A percentile compares a stretch with the other conserved stretches of the same genome.
Conservation (phyloP, 1,284 basidiomycete genomes). For the Leucoagaricus sp. region DNA sequence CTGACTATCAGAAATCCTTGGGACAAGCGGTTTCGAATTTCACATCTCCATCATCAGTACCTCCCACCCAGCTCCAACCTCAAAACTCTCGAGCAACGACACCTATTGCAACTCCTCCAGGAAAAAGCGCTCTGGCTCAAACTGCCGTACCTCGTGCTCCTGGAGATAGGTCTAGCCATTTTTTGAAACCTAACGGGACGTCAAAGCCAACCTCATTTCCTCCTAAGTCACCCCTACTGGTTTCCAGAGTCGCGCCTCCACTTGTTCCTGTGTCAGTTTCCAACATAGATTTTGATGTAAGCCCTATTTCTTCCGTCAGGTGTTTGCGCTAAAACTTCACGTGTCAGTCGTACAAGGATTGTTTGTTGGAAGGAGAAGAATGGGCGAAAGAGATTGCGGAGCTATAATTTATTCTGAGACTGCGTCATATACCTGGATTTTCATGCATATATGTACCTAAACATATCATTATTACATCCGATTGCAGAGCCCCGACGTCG, state of each 20-base stretch:
- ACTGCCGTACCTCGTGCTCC: background rate
- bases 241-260: constrained; percentile 23
- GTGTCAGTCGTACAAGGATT: constrained; percentile 33
- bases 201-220: background rate
- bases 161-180: too few relatives aligned
- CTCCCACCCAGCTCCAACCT: too few relatives aligned
- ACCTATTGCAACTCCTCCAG: too few relatives aligned
- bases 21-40: background rate
- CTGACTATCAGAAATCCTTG: background rate
- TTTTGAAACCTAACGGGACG: background rate
- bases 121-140: background rate
- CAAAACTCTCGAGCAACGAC: too few relatives aligned
- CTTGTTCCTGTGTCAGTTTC: constrained; percentile 21
- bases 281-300: constrained; percentile 28
- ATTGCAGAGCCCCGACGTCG: too few relatives aligned
- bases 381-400: constrained; percentile 28
- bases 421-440: background rate
- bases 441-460: background rate
- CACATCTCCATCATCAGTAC: background rate
- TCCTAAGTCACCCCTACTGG: constrained; percentile 20
- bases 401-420: constrained; percentile 5
- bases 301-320: constrained; percentile 1
- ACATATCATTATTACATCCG: too few relatives aligned
- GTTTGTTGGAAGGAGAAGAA: constrained; percentile 33
- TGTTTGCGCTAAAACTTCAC: background rate